These are phyloP conservation scores for Jaminaea rosea DNA, from an alignment of 1,284 basidiomycete genomes.

Conservation along the genomic window DNA sequence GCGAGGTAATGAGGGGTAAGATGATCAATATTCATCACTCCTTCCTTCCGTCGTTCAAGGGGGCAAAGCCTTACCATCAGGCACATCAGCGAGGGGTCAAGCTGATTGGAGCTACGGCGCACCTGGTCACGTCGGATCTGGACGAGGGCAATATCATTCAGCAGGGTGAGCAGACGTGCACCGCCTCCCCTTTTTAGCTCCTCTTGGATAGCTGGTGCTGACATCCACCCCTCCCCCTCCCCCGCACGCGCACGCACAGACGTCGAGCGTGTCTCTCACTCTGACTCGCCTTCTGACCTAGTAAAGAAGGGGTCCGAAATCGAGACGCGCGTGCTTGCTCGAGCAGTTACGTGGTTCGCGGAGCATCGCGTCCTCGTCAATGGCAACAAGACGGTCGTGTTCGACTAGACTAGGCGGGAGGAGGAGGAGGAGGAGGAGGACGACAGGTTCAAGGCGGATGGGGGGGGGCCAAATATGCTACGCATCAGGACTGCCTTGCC, in stretches of 20 bases:
- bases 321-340: constrained; percentile 36
- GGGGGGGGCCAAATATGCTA: too few relatives aligned
- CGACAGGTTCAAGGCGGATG: too few relatives aligned
- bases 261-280: constrained; percentile 37
- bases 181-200: too few relatives aligned
- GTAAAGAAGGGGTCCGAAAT: constrained; percentile 35
- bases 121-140: constrained; percentile 40
- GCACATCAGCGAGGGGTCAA: constrained; percentile 42
- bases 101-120: constrained; percentile 43
- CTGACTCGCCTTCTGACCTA: constrained; percentile 29
- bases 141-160: constrained; percentile 46
- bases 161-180: too few relatives aligned
- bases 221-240: too few relatives aligned
- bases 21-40: constrained; percentile 46
- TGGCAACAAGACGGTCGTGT: constrained; percentile 24
- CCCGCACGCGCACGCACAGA: too few relatives aligned
- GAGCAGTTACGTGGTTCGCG: constrained; percentile 40
- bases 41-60: constrained; percentile 43
- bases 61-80: constrained; percentile 44
- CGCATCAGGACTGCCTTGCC: too few relatives aligned
- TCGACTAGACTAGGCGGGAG: too few relatives aligned
- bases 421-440: too few relatives aligned
- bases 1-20: constrained; percentile 23
- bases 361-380: constrained; percentile 41
- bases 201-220: too few relatives aligned